A percentile compares a stretch with the other conserved stretches of the same genome.
Conservation (phyloP, 2,329 filamentous ascomycete species). For the Colletotrichum eremochloae region DNA sequence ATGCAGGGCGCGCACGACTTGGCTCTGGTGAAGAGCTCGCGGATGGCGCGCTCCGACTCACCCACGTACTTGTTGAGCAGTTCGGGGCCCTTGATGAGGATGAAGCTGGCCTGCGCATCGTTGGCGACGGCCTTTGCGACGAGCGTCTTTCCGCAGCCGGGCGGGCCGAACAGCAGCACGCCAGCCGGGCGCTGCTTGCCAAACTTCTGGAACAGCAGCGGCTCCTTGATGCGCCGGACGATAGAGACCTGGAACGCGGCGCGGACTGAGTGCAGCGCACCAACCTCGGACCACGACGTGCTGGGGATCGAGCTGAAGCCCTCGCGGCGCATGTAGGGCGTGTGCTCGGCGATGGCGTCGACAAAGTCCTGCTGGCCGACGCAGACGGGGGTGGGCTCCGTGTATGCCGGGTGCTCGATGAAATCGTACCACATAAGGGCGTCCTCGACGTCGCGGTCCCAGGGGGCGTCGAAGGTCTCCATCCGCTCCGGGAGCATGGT, state of each 20-base stretch:
- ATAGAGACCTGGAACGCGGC: conserved; percentile 87
- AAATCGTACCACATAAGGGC: conserved; percentile 35
- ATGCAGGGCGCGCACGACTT: conserved; percentile 91
- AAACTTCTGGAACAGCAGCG: conserved; percentile 80
- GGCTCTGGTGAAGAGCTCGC: conserved; percentile 91
- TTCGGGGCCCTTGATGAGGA: conserved; percentile 96
- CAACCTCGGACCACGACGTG: conserved; percentile 93
- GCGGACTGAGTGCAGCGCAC: conserved; percentile 83
- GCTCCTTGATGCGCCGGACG: conserved; percentile 88
- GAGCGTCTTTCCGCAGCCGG: conserved; percentile 96
- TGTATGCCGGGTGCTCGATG: conserved; percentile 43
- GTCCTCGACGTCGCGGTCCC: conserved; percentile 20
- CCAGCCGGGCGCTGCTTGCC: conserved; percentile 87
- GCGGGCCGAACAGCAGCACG: conserved; percentile 95
- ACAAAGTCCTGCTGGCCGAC: conserved; percentile 75
- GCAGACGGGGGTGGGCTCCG: conserved; percentile 44
- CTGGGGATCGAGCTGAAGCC: conserved; percentile 95
- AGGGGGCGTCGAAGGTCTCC: conserved; percentile 12
- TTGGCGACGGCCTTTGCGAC: conserved; percentile 97
- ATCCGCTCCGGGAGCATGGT: conserved; percentile 15
- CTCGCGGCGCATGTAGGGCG: conserved; percentile 81
- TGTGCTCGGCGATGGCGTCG: conserved; percentile 74
- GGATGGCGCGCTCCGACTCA: conserved; percentile 92
- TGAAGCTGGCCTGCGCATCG: conserved; percentile 96
- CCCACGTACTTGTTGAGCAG: conserved; percentile 98